Conservation (phyloP, 192 early-diverging fungal genomes). For the Lobulomyces angularis region DNA sequence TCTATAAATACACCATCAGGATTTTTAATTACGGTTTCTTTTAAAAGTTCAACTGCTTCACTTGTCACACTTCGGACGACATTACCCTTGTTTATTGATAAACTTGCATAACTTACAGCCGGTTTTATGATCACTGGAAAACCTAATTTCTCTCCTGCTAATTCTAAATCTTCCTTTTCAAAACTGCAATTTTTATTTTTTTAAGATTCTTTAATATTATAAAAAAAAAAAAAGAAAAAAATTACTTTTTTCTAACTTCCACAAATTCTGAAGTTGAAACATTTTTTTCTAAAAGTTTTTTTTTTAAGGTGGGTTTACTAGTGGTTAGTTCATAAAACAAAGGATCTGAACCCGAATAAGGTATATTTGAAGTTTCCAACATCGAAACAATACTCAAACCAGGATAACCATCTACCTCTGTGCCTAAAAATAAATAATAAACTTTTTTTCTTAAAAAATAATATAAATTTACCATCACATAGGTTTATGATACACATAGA, state of each 20-base stretch:
- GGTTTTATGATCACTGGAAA: conserved; percentile 37
- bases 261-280: conserved; percentile 17
- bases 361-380: too few relatives aligned
- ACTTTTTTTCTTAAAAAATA: too few relatives aligned
- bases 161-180: not conserved
- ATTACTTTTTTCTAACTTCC: conserved; percentile 6
- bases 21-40: conserved; percentile 9
- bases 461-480: too few relatives aligned
- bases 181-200: too few relatives aligned
- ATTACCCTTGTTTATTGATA: conserved; percentile 22
- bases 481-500: too few relatives aligned
- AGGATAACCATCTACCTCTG: too few relatives aligned
- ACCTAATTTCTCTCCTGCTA: conserved; percentile 6
- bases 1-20: conserved; percentile 23
- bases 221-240: too few relatives aligned
- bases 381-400: too few relatives aligned
- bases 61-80: conserved; percentile 20
- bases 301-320: conserved; percentile 10
- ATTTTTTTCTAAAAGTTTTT: conserved; percentile 5
- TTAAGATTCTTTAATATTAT: too few relatives aligned
- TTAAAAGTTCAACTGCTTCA: conserved; percentile 13
- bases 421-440: too few relatives aligned
- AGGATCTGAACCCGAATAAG: conserved; percentile 4
- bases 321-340: conserved; percentile 7
- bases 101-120: conserved; percentile 30